Base-by-base conservation (phyloP, 805 yeast genomes). In the Myxozyma mucilagina region DNA sequence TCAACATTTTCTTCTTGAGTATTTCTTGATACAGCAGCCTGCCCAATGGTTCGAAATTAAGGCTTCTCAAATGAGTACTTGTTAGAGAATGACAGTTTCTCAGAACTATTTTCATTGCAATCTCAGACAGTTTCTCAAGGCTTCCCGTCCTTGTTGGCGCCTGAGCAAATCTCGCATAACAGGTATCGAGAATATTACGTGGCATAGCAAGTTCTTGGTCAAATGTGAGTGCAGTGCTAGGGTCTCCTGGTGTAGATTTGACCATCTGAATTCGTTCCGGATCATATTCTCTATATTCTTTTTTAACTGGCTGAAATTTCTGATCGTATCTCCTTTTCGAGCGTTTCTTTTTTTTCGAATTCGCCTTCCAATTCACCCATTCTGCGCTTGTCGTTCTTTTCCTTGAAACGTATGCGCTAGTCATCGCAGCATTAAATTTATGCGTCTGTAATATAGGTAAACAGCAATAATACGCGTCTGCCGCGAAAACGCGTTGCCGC, bases 41-140 rank as follows among this genome's bases (percentile, higher is more conserved):
- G 9, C 59, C 59, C 2, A 56, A 9, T 6, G 55, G 55, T 5
- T 42, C 34, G 29, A 52, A 52, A n/a, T 16, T 41, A 10, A 52
- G 14, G 14, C 18, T 14, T n/a, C n/a, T 29, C 41, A 52, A 43
- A 18, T 29, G 29, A 8, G 6, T 24, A 9, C 41, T 31, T 9
- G 18, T 42, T 32, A 42, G 31, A 16, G 48, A n/a, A 18, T 24
- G n/a, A 11, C 41, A 52, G 32, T 52, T 32, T 3, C 1, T 16
- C 10, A 20, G 8, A 8, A 38, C 47, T 24, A 8, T 16, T 10
- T 24, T 36, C 1, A 18, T 10, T 38, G 51, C 45, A 7, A 53
- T 35, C 3, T 53, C 57, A 11, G n/a, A 38, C n/a, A 53, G 20
- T 20, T n/a, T 34, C 20, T 24, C 36, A 8, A 36, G 43, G 8